Conservation (phyloP, 192 early-diverging fungal species). For the Linnemannia hyalina region DNA sequence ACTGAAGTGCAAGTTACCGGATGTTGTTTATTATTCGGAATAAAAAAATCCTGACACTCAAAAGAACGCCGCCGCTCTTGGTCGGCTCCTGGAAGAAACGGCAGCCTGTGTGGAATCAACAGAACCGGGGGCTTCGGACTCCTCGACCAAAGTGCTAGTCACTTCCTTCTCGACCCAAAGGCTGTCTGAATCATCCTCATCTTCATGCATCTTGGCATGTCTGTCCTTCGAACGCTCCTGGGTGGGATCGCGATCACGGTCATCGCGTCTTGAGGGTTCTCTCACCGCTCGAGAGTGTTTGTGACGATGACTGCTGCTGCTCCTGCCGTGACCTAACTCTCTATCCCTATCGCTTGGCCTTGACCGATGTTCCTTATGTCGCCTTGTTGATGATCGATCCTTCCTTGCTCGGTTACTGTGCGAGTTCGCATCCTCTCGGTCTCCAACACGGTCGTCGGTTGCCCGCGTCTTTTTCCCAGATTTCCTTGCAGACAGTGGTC, state of each 20-base stretch:
- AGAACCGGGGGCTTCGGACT: neutral
- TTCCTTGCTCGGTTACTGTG: neutral
- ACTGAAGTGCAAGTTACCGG: neutral
- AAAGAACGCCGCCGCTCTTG: constrained; percentile 1
- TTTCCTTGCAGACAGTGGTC: neutral
- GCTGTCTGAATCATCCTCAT: neutral
- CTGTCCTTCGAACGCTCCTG: neutral
- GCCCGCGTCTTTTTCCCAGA: neutral
- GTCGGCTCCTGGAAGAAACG: neutral
- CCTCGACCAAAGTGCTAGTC: neutral
- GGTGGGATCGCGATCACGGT: neutral
- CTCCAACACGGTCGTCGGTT: neutral
- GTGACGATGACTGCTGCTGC: neutral
- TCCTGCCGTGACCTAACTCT: neutral
- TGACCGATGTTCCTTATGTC: neutral
- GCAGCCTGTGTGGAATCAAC: neutral
- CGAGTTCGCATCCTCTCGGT: neutral
- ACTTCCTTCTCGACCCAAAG: neutral
- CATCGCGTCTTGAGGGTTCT: neutral
- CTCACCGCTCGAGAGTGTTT: neutral
- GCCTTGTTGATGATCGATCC: neutral
- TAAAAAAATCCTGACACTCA: neutral
- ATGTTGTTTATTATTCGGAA: neutral
- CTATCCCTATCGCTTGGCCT: neutral
- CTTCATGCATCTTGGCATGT: neutral